Percentiles rank a stretch among this genome's conserved stretches.
Evolutionary conservation across 768 basidiomycete genomes (phyloP).

Genomic region (Lactarius hengduanensis): DNA sequence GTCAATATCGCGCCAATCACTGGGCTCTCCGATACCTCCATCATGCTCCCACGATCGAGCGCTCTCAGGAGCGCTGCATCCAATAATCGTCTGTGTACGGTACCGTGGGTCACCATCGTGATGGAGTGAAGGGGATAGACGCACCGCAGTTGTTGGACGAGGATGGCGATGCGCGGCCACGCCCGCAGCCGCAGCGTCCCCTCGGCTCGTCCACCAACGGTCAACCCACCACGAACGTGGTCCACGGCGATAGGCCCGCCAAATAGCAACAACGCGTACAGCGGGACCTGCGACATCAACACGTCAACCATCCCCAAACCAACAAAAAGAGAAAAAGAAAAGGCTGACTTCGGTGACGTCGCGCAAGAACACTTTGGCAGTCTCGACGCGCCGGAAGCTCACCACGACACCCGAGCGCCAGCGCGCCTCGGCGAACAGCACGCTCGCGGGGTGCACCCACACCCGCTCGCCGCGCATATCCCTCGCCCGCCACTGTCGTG

Average conservation of each 20-base stretch:
- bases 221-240: slow-evolving; percentile 76
- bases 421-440: slow-evolving; percentile 66
- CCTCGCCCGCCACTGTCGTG: slow-evolving; percentile 80
- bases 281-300: slow-evolving; percentile 50
- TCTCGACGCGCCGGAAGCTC: slow-evolving; percentile 81
- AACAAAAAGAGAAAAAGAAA: no score
- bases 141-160: slow-evolving; percentile 83
- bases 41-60: slow-evolving; percentile 59
- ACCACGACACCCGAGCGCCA: slow-evolving; percentile 81
- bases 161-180: slow-evolving; percentile 87
- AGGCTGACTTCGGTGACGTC: slow-evolving; percentile 78
- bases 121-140: slow-evolving; percentile 25
- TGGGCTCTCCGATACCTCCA: slow-evolving; percentile 48
- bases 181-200: slow-evolving; percentile 64
- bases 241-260: slow-evolving; percentile 78
- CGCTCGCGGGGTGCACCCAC: slow-evolving; percentile 81
- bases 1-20: slow-evolving; percentile 50
- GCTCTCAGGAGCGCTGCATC: slow-evolving; percentile 62
- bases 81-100: slow-evolving; percentile 53
- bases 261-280: slow-evolving; percentile 84
- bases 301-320: not conserved
- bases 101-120: not conserved
- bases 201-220: slow-evolving; percentile 48
- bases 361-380: slow-evolving; percentile 80
- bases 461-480: slow-evolving; percentile 64